Conservation (phyloP, 805 yeast species). For the Torulaspora microellipsoides region DNA sequence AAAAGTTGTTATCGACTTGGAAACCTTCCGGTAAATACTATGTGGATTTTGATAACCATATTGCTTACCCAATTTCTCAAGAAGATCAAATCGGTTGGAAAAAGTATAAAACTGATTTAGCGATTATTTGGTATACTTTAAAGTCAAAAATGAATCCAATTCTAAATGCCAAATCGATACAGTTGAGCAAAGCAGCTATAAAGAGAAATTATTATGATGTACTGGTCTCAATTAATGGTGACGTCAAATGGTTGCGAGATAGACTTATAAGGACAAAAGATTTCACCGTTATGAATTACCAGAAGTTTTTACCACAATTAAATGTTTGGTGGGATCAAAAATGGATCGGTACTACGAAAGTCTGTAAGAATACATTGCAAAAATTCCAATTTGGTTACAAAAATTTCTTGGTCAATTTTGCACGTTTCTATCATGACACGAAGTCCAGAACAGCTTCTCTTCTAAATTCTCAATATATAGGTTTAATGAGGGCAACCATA, state of each 20-base stretch:
- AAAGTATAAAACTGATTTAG: constrained; percentile 11
- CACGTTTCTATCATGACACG: too few relatives aligned
- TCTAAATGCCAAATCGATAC: not conserved
- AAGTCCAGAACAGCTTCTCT: too few relatives aligned
- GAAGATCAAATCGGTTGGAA: constrained; percentile 12
- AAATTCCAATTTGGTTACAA: not conserved
- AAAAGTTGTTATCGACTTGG: constrained; percentile 11
- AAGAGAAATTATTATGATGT: not conserved
- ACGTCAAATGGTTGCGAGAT: not conserved
- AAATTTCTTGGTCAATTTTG: not conserved
- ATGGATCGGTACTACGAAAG: not conserved
- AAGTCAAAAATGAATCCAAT: constrained; percentile 6
- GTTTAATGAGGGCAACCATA: too few relatives aligned
- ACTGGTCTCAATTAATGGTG: not conserved
- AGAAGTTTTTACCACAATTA: too few relatives aligned
- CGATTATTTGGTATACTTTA: constrained; percentile 14
- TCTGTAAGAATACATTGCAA: not conserved
- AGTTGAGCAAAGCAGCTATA: not conserved
- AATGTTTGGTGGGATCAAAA: too few relatives aligned
- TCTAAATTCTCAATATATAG: too few relatives aligned
- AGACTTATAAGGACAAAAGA: too few relatives aligned
- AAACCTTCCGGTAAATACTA: constrained; percentile 22
- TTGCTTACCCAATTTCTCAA: constrained; percentile 18
- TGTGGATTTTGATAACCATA: constrained; percentile 24
- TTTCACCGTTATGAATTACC: too few relatives aligned